Evolutionary conservation across 2,329 filamentous ascomycete genomes (phyloP).

Genomic region (Penicillium sp.): DNA sequence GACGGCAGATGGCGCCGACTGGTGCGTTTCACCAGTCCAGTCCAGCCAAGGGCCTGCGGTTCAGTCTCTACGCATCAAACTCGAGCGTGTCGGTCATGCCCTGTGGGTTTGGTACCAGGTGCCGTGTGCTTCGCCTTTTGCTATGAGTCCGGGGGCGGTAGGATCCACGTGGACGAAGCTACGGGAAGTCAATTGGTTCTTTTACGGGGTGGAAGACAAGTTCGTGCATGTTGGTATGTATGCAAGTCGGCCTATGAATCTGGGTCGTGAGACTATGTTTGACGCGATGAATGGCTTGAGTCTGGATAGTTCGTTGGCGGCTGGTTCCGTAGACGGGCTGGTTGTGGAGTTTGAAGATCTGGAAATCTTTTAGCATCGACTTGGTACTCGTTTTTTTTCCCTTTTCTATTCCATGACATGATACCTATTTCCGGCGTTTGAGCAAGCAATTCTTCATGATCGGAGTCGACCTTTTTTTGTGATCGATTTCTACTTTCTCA

Average conservation of each 20-base stretch:
- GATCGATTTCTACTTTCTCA: not conserved
- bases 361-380: slow-evolving; percentile 42
- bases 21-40: slow-evolving; percentile 47
- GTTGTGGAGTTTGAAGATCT: slow-evolving; percentile 50
- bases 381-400: not conserved
- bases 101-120: slow-evolving; percentile 56
- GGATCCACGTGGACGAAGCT: slow-evolving; percentile 53
- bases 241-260: slow-evolving; percentile 51
- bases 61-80: slow-evolving; percentile 51
- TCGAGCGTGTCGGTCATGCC: slow-evolving; percentile 53
- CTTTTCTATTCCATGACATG: slow-evolving; percentile 1
- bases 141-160: slow-evolving; percentile 36
- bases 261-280: slow-evolving; percentile 39
- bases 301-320: slow-evolving; percentile 19
- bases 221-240: slow-evolving; percentile 55
- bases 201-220: slow-evolving; percentile 56
- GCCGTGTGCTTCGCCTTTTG: slow-evolving; percentile 33
- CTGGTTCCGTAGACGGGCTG: slow-evolving; percentile 35
- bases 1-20: slow-evolving; percentile 54
- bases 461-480: slow-evolving; percentile 12
- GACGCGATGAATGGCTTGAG: slow-evolving; percentile 35
- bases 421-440: slow-evolving; percentile 20
- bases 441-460: slow-evolving; percentile 21
- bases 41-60: slow-evolving; percentile 36
- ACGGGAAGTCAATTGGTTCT: slow-evolving; percentile 58